A percentile compares a stretch with the other conserved stretches of the same genome.
phyloP scores from a whole-genome alignment of 805 yeast species.

The Saturnispora kantuleensis region DNA sequence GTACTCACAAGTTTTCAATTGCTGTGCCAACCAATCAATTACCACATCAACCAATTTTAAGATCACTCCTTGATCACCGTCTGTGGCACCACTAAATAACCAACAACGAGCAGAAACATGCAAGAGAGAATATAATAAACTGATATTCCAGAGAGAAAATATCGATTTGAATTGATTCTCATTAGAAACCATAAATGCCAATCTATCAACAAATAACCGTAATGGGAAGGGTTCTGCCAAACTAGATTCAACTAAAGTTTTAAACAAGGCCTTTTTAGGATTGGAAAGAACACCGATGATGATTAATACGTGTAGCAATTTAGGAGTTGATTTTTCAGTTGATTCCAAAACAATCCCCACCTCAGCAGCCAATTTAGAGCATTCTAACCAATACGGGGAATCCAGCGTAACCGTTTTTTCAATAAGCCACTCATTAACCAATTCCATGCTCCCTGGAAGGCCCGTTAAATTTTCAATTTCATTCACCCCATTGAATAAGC shows the following conservation, averaged over 20 bases:
- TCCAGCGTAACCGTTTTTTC: not conserved
- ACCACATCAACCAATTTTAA: conserved; percentile 5
- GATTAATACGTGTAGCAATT: conserved; percentile 5
- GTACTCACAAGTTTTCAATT: not conserved
- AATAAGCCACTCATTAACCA: conserved; percentile 9
- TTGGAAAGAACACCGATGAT: conserved; percentile 7
- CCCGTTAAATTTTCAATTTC: conserved; percentile 15
- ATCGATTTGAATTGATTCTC: conserved; percentile 1
- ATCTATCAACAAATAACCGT: conserved; percentile 3
- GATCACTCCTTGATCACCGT: conserved; percentile 4
- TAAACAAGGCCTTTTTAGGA: conserved; percentile 11
- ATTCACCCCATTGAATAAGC: conserved; percentile 20
- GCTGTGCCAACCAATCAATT: conserved; percentile 7
- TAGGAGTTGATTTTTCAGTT: not conserved
- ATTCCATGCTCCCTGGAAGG: conserved; percentile 11
- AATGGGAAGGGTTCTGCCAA: conserved; percentile 12
- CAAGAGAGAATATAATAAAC: conserved; percentile 10
- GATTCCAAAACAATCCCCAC: conserved; percentile 8
- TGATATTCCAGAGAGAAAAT: conserved; percentile 12
- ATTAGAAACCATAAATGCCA: not conserved
- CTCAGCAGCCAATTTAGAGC: conserved; percentile 3
- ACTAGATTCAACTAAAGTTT: conserved; percentile 12
- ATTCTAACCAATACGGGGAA: conserved; percentile 8
- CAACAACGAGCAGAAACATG: conserved; percentile 12
- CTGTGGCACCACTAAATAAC: conserved; percentile 11